Conservation (phyloP, 2,329 filamentous ascomycete species). For the Esteya vermicola region DNA sequence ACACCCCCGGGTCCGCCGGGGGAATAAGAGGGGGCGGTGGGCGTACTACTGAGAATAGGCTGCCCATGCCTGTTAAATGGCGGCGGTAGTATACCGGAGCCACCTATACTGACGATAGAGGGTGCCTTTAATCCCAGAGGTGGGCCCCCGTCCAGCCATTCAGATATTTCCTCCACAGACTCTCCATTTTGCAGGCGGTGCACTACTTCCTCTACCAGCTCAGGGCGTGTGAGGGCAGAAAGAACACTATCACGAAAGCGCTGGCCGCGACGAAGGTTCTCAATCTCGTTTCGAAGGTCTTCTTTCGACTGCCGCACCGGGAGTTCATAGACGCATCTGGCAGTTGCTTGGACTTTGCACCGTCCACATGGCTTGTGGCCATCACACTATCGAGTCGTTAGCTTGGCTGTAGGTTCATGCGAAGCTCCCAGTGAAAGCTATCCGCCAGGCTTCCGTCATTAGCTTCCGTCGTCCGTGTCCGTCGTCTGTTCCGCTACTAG, state of each 20-base stretch:
- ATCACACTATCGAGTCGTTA: conserved; percentile 33
- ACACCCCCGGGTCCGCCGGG: conserved; percentile 16
- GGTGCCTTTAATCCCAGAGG: no score
- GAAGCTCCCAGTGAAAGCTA: no score
- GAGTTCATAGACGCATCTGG: conserved; percentile 46
- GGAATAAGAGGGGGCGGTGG: no score
- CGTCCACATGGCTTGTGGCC: conserved; percentile 40
- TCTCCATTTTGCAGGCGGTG: conserved; percentile 38
- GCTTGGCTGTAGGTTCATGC: not conserved
- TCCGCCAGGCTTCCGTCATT: no score
- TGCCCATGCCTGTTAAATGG: conserved; percentile 15
- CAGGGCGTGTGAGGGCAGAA: conserved; percentile 34
- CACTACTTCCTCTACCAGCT: conserved; percentile 40
- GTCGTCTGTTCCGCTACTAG: no score
- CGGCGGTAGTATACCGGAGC: conserved; percentile 16
- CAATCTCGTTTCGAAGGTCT: conserved; percentile 44
- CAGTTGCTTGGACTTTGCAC: conserved; percentile 38
- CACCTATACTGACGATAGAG: no score
- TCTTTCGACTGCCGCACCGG: conserved; percentile 52
- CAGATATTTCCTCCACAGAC: conserved; percentile 38
- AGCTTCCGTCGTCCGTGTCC: no score
- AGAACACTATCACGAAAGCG: conserved; percentile 41
- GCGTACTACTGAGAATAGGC: conserved; percentile 19
- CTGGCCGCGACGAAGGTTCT: conserved; percentile 38
- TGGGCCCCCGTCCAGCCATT: conserved; percentile 29